Base-by-base conservation (phyloP, 768 basidiomycete genomes). In the Lactarius indigo region DNA sequence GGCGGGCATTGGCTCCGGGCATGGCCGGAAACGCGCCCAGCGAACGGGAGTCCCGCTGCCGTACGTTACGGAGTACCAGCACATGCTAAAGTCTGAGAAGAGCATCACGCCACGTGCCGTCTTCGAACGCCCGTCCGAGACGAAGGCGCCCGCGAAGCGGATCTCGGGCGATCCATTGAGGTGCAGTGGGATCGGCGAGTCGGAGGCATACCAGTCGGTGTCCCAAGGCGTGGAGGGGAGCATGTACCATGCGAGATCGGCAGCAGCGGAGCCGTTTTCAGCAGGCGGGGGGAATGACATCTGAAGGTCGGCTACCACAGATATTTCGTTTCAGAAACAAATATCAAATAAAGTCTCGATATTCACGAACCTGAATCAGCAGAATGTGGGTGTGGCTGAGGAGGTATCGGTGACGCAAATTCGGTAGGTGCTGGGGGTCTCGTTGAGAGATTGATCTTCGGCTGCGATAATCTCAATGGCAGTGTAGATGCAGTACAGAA, bases 21-120 rank as follows among this genome's bases (percentile, higher is more conserved):
- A n/a, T n/a, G n/a, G n/a, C n/a, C n/a, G n/a, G n/a, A n/a, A n/a
- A n/a, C n/a, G n/a, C n/a, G n/a, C 83, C 64, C 70, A 67, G 62
- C 83, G 78, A 55, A 74, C 73, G 35, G 77, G 75, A 13, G 67
- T 20, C 68, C 58, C 68, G 76, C 55, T 33, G 73, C 77, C 70
- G 74, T 75, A 84, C 6, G 76, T 72, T 55, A 84, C 79, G 47
- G 73, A 73, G 69, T 79, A 82, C 81, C 81, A 84, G 74, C 79
- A 81, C 23, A 83, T 70, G 71, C 81, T 83, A 61, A 84, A 78
- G 68, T 85, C 84, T 8, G 78, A 74, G 74, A 83, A 84, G 58
- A 83, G 69, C 9, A 79, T 75, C 7, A 80, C 80, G 52, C 77
- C 76, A 50, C 71, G 72, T n/a, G 77, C 68, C 0, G 77, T 78